Percentiles rank a stretch among this genome's conserved stretches.
Conservation (phyloP, 306 rosid genomes). For the Pueraria montana region DNA sequence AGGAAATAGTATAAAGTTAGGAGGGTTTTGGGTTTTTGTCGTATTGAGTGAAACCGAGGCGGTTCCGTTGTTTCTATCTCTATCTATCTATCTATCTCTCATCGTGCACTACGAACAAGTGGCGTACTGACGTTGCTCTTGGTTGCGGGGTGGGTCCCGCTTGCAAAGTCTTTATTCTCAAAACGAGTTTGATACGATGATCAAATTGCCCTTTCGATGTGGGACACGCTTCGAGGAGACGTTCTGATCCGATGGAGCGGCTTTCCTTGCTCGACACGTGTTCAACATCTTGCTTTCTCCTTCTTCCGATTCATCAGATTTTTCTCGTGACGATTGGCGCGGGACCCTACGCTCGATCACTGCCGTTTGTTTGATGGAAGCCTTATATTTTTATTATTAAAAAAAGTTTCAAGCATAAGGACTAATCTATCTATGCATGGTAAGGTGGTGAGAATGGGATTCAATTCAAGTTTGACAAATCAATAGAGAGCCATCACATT, state of each 20-base stretch:
- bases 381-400: too few species aligned
- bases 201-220: slow-evolving; percentile 28
- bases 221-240: slow-evolving; percentile 42
- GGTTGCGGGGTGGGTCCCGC: slow-evolving; percentile 56
- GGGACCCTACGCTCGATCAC: slow-evolving; percentile 36
- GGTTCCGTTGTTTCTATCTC: slow-evolving; percentile 38
- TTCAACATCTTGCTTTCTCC: background rate
- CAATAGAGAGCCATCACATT: background rate
- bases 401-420: too few species aligned
- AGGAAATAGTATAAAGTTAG: background rate
- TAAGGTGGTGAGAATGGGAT: background rate
- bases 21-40: slow-evolving; percentile 65
- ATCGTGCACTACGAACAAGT: slow-evolving; percentile 55
- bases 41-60: slow-evolving; percentile 55
- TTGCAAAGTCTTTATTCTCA: slow-evolving; percentile 47
- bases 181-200: slow-evolving; percentile 62
- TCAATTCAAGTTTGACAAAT: background rate
- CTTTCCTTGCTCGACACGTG: slow-evolving; percentile 49
- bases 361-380: slow-evolving; percentile 57
- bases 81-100: slow-evolving; percentile 12
- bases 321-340: slow-evolving; percentile 40
- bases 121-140: slow-evolving; percentile 44
- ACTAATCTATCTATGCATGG: too few species aligned
- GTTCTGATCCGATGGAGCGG: background rate
- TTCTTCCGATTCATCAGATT: slow-evolving; percentile 14